Base-by-base conservation (phyloP, 306 rosid genomes). In the Potentilla sterilis region DNA sequence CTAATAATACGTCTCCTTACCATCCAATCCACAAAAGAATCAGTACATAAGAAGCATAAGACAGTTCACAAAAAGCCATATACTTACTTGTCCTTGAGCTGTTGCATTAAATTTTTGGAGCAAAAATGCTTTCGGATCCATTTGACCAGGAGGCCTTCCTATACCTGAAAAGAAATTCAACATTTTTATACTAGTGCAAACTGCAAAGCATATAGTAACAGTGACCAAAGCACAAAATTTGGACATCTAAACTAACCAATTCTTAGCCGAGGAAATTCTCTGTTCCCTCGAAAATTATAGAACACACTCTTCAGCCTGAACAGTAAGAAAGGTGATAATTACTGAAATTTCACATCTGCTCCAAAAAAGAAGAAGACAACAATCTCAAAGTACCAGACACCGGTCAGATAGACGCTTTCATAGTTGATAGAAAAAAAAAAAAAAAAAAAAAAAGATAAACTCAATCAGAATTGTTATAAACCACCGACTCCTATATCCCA, bases 121-220 rank as follows among this genome's bases (percentile, higher is more conserved):
- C 87, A 95, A 81, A 84, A 89, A 95, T 46, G 97, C 99, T 81
- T 95, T 92, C 49, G 99, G 97, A 85, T 95, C 99, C 99, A 95
- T 95, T 86, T 92, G 97, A 70, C 97, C 98, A 42, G 99, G 96
- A 72, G 97, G 97, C 80, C 85, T 88, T 54, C 96, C 99, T 49
- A 92, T 95, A 74, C 97, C 99, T 92, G 62, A 22, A 40, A 70
- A 71, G 63, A 57, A 42, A 77, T 11, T 38, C 37, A 61, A 37
- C 28, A 28, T 28, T 28, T 28, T 37, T 21, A 75, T 12, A 67
- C 19, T 58, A 63, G 16, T 9, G 72, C 42, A n/a, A 28, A 28
- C 19, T 16, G 41, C 34, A 47, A 80, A 61, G 21, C 0, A 18
- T 15, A 7, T 47, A 12, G 10, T 9, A 52, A 54, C 5, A 40